Evolutionary conservation across 78 protist species (phyloP).

Genomic region (Dictyostelium brefeldianum): DNA sequence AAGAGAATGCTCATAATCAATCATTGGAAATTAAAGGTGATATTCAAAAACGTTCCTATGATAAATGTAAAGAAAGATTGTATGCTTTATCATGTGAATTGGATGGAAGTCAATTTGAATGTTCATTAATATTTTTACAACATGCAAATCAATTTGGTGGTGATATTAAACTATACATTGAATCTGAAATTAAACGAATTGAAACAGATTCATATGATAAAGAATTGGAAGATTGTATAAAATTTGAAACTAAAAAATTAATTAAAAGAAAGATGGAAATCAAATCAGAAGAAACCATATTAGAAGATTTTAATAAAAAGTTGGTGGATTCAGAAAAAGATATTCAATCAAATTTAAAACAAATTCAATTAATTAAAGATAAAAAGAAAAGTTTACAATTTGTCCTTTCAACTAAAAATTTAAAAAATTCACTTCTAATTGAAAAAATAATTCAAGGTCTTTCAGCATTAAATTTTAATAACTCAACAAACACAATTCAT

Average conservation of each 20-base stretch:
- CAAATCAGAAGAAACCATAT: neutral
- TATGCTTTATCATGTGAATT: conserved; percentile 14
- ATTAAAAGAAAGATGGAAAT: conserved; percentile 11
- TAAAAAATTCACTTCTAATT: neutral
- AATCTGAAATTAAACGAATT: conserved; percentile 8
- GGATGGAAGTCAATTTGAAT: conserved; percentile 1
- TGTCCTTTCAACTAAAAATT: neutral
- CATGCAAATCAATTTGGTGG: conserved; percentile 4
- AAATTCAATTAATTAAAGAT: conserved; percentile 2
- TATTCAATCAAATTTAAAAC: neutral
- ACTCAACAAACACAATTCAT: neutral
- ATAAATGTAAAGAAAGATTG: conserved; percentile 11
- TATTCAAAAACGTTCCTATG: neutral
- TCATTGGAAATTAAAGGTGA: neutral
- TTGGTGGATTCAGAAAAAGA: neutral
- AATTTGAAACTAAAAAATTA: conserved; percentile 11
- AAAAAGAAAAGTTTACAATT: conserved; percentile 18
- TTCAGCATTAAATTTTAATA: neutral
- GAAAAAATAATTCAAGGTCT: neutral
- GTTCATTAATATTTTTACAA: conserved; percentile 6
- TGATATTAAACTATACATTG: neutral
- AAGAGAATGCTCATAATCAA: neutral
- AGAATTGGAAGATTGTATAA: conserved; percentile 14
- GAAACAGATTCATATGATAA: neutral
- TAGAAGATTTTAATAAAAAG: neutral